Base-by-base conservation (phyloP, 2,329 filamentous ascomycete genomes). In the Stachybotrys echinatus region DNA sequence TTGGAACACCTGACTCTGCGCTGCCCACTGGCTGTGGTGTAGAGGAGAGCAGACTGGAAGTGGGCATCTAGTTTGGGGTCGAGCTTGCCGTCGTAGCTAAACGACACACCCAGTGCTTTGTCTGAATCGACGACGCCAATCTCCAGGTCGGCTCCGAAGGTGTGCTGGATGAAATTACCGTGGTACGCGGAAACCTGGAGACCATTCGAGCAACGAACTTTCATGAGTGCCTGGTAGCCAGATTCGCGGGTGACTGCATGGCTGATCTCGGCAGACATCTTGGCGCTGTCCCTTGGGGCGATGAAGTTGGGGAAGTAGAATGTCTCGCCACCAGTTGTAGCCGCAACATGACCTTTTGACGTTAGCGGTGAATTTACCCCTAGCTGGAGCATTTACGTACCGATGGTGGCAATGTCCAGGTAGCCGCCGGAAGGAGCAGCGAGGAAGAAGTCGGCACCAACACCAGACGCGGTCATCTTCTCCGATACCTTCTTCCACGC, bases 241-340 rank as follows among this genome's bases (percentile, higher is more conserved):
- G 92, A 96, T 67, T 96, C 92, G 54, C 94, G 81, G 3, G 85
- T 91, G 23, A 96, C 83, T 1, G 89, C 84, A 62, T 96, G 92
- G 57, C 85, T 83, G 55, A 99, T 84, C 71, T 99, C 94, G 45
- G 87, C 81, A 3, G 86, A 87, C 38, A 99, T 73, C 72, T 92
- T 95, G 50, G 89, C 77, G 42, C 86, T 84, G 67, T 99, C 94
- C 37, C 94, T 83, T 7, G 88, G 88, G 7, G 87, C 84, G 52
- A 96, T 85, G 73, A 96, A 99, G 67, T 97, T 99, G 43, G 94
- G 92, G 65, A 95, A 99, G 71, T 95, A 96, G 70, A 92, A 99
- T 0, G 87, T 89, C 67, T 99, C 94, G 55, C 94, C 94, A 51
- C 94, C 94, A n/a, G 90, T 95, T 23, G 88, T 85, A 40, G 90